These are phyloP conservation scores for Trichoderma koningiopsis DNA, from an alignment of 2,329 filamentous ascomycete genomes.

Conservation along the genomic window DNA sequence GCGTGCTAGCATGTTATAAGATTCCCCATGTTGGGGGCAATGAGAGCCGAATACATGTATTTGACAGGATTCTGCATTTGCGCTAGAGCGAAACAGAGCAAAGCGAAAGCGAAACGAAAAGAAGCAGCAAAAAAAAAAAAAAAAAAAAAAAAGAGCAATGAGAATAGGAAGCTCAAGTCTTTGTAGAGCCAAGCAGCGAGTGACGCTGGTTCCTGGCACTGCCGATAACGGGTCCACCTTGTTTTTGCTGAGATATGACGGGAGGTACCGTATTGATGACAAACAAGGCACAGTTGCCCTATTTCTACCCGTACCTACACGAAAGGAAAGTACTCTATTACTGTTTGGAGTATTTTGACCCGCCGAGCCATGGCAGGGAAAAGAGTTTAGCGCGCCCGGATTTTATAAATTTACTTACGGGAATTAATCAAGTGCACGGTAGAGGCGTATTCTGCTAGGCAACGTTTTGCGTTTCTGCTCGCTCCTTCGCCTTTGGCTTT, in stretches of 20 bases:
- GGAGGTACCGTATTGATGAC: not conserved
- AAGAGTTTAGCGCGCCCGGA: not conserved
- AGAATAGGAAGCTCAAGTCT: not conserved
- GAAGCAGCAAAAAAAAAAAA: not conserved
- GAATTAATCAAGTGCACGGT: not conserved
- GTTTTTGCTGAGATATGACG: not conserved
- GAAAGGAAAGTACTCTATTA: not conserved
- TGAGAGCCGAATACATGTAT: not conserved
- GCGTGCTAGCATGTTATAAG: not conserved
- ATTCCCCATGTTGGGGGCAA: not conserved
- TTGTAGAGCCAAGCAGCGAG: not conserved
- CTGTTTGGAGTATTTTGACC: not conserved
- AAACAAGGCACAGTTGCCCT: not conserved
- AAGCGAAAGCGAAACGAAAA: not conserved
- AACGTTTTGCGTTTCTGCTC: not conserved
- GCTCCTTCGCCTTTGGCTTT: conserved; percentile 10
- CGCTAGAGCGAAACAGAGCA: not conserved
- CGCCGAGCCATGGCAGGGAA: conserved; percentile 1
- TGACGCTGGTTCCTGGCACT: not conserved
- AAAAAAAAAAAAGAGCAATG: not conserved
- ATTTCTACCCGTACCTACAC: too few species aligned
- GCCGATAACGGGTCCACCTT: not conserved
- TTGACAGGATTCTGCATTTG: not conserved
- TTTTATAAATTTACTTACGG: not conserved
- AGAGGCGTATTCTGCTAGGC: not conserved